Base-by-base conservation (phyloP, 129 eudicot species). In the Flaveria sonorensis region DNA sequence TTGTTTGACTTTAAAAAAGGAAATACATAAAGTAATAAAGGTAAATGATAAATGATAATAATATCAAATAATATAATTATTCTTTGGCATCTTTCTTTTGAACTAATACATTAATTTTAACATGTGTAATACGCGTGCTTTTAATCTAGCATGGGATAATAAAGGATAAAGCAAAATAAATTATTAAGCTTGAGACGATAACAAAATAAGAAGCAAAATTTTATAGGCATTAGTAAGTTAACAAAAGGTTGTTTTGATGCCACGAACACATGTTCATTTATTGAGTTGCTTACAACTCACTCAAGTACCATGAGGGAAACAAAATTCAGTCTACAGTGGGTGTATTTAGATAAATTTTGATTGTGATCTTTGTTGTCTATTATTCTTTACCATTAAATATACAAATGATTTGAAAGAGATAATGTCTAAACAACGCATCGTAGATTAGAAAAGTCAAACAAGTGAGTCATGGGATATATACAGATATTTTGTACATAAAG, bases 241-340 rank as follows among this genome's bases (percentile, higher is more conserved):
- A n/a, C 19, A 52, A 39, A 72, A 7, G 23, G 16, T 56, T 57
- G 56, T 18, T 59, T 36, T 52, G 39, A 32, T 5, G 1, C 1
- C 39, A 32, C 39, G 1, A 64, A 64, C 74, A 79, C 78, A 72
- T 79, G 83, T 39, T 10, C 83, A 72, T 72, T 79, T 65, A 79
- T 63, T 72, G 43, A 42, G 74, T 72, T 79, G 67, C 83, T 79
- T 79, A 79, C 79, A 79, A 65, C 67, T 50, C 79, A 79, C 78
- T 51, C 78, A 24, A 7, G 53, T 23, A 52, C 21, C 83, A 72
- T 73, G 78, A 72, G 68, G 21, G 47, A 23, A 64, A 53, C 83
- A 39, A 79, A 79, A 79, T 36, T 40, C 20, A 72, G 83, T 79
- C 83, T 50, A 72, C 15, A 43, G 28, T 48, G 78, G 60, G 67